Base-by-base conservation (phyloP, 148 eudicot species). In the Diospyros kaki region DNA sequence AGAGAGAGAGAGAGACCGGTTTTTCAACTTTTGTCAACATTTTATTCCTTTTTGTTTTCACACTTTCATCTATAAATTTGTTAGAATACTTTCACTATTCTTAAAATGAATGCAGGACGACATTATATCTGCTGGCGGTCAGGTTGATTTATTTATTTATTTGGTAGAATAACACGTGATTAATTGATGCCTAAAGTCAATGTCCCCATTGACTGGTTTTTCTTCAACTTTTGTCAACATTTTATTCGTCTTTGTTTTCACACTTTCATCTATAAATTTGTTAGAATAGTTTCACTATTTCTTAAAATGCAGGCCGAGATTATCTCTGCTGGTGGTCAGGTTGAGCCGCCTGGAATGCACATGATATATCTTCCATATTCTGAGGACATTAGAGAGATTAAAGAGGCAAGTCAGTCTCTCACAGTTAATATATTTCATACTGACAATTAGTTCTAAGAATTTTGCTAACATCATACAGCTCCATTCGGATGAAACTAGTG, bases 281-380 rank as follows among this genome's bases (percentile, higher is more conserved):
- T 17, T 66, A 51, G 3, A 69, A 48, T 17, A 55, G 12, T 58
- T 18, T 59, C 43, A 28, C 42, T 18, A 39, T 28, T 41, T 54
- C 51, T 8, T 60, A 44, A 63, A 58, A 59, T 80, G 83, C 91
- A 95, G 98, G 98, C 92, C 64, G 98, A 95, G 85, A 83, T 89
- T 78, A 61, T 73, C 54, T 86, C 75, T 83, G 48, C 85, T 41
- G 73, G 96, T 71, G 94, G 97, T 82, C 97, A 89, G 85, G 81
- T 90, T 78, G 98, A 95, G 82, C 98, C 98, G 45, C 94, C 98
- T 64, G 98, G 98, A 78, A 82, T 95, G 97, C 92, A 95, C 86
- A 92, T 95, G 97, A 89, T 95, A 79, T 83, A 87, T 77, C 94
- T 95, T 76, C 98, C 97, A 58, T 95, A 95, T 84, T 86, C 94